phyloP scores from a whole-genome alignment of 1,139 yeast species.

The Protomyces pachydermus region DNA sequence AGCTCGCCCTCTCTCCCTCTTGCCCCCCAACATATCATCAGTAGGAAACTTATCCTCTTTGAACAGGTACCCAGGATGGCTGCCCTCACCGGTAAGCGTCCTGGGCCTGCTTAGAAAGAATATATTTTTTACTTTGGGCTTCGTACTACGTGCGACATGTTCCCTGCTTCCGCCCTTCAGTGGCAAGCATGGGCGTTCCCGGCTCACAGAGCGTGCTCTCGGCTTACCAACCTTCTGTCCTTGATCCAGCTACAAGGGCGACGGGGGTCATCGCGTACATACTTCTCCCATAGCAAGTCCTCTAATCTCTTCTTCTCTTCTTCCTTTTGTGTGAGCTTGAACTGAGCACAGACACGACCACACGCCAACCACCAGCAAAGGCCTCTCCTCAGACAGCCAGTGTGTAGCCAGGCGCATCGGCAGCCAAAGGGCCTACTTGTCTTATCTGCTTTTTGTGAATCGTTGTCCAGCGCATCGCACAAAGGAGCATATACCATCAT shows the following conservation, averaged over 20 bases:
- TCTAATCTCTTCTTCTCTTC: too few species aligned
- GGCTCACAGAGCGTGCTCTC: background rate
- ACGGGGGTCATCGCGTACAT: slow-evolving; percentile 2
- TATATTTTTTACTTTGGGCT: slow-evolving; percentile 1
- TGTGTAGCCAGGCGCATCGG: too few species aligned
- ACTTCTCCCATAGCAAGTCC: background rate
- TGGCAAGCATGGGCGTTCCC: slow-evolving; percentile 2
- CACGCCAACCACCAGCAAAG: too few species aligned
- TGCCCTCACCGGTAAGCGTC: background rate
- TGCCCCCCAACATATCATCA: background rate
- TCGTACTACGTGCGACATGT: background rate
- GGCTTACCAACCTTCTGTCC: slow-evolving; percentile 3
- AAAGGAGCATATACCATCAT: background rate
- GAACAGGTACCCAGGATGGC: background rate
- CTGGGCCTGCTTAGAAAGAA: background rate
- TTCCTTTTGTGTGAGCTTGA: too few species aligned
- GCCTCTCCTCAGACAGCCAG: too few species aligned
- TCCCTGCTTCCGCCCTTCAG: background rate
- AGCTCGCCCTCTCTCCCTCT: background rate
- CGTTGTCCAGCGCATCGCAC: too few species aligned
- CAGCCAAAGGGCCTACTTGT: too few species aligned
- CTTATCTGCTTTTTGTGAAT: too few species aligned
- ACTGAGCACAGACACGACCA: too few species aligned
- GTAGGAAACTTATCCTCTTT: slow-evolving; percentile 2
- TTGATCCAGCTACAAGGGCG: slow-evolving; percentile 2